A percentile compares a stretch with the other conserved stretches of the same genome.
phyloP scores from a whole-genome alignment of 148 eudicot species.

The Rhododendron molle region DNA sequence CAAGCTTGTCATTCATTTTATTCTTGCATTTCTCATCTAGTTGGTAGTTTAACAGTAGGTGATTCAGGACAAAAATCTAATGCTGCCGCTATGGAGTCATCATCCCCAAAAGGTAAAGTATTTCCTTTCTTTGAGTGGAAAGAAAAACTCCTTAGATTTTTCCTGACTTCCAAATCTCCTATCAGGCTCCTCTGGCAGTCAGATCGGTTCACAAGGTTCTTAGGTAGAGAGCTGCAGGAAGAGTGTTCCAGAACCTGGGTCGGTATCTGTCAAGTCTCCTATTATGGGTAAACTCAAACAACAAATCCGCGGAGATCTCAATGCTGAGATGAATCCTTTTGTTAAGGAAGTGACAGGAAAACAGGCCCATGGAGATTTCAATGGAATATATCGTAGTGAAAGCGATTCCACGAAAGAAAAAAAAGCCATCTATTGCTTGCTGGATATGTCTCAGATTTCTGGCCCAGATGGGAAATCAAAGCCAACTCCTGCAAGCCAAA shows the following conservation, averaged over 20 bases:
- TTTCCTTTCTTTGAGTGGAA: not conserved
- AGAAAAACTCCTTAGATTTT: not conserved
- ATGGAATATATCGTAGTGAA: slow-evolving; percentile 16
- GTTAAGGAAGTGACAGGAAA: slow-evolving; percentile 19
- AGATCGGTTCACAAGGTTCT: slow-evolving; percentile 22
- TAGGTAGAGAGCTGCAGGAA: slow-evolving; percentile 19
- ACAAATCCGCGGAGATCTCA: slow-evolving; percentile 18
- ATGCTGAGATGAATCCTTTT: slow-evolving; percentile 13
- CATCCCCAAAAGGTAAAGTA: slow-evolving; percentile 21
- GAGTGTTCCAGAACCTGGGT: slow-evolving; percentile 23
- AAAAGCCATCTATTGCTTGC: slow-evolving; percentile 27
- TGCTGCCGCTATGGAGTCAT: slow-evolving; percentile 5
- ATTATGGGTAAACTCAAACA: slow-evolving; percentile 18
- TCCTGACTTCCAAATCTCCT: slow-evolving; percentile 10
- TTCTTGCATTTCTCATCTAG: not conserved
- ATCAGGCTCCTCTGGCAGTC: slow-evolving; percentile 22
- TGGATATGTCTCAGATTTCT: slow-evolving; percentile 83
- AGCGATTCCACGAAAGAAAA: slow-evolving; percentile 19
- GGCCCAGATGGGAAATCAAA: slow-evolving; percentile 67
- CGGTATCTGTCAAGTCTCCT: slow-evolving; percentile 24
- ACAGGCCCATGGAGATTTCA: slow-evolving; percentile 18
- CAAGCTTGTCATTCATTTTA: not conserved
- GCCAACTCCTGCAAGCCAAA: slow-evolving; percentile 88
- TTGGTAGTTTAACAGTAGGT: not conserved
- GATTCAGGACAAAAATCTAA: slow-evolving; percentile 1